These are phyloP conservation scores for Elasticomyces elasticus DNA, from an alignment of 495 filamentous ascomycete species.

Conservation along the genomic window DNA sequence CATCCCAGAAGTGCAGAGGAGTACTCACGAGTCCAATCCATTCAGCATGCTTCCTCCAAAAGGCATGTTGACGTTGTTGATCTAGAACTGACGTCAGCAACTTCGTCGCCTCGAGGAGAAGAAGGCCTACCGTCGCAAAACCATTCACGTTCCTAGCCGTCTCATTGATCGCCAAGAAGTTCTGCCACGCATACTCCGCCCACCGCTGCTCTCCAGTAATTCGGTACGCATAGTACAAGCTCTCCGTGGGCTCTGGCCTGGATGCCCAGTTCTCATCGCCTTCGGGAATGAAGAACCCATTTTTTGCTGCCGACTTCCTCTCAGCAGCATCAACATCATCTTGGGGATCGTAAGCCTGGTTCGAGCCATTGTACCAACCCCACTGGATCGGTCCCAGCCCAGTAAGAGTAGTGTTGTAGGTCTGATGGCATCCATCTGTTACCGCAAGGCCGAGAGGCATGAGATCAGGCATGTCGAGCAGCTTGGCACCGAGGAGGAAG, in stretches of 20 bases:
- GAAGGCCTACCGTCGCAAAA: conserved; percentile 4
- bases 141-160: conserved; percentile 14
- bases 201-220: conserved; percentile 19
- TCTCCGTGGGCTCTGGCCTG: conserved; percentile 16
- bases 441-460: conserved; percentile 67
- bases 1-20: background rate
- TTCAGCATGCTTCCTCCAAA: conserved; percentile 11
- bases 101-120: background rate
- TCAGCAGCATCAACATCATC: conserved; percentile 9
- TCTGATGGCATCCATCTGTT: conserved; percentile 22
- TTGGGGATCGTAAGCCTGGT: conserved; percentile 8
- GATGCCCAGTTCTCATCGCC: conserved; percentile 13
- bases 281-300: conserved; percentile 16
- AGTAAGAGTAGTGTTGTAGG: conserved; percentile 20
- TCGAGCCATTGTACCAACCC: conserved; percentile 16
- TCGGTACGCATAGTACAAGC: conserved; percentile 18
- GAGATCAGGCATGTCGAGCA: conserved; percentile 55
- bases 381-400: conserved; percentile 27
- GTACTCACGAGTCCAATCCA: conserved; percentile 14
- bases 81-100: background rate
- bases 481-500: conserved; percentile 77
- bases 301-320: conserved; percentile 9
- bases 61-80: conserved; percentile 18
- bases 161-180: conserved; percentile 17
- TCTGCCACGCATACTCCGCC: conserved; percentile 17